Evolutionary conservation across 768 basidiomycete genomes (phyloP).

Genomic region (Sarcomyxa edulis): DNA sequence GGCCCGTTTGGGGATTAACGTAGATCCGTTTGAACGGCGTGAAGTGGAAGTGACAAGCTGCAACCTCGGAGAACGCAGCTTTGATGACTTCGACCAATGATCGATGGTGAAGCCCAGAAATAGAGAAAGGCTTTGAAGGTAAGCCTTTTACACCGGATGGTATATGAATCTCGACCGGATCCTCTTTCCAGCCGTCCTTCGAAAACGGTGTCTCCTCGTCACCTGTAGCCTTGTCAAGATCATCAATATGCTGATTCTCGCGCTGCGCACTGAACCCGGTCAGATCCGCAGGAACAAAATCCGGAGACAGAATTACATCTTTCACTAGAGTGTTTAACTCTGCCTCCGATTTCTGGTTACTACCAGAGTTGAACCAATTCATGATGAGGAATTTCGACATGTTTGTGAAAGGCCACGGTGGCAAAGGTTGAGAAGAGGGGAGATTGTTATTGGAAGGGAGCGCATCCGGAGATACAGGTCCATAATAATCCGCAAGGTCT

Average conservation of each 20-base stretch:
- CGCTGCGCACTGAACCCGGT: slow-evolving; percentile 10
- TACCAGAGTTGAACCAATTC: slow-evolving; percentile 23
- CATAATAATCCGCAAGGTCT: slow-evolving; percentile 11
- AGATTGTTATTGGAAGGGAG: too few relatives aligned
- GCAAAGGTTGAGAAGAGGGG: too few relatives aligned
- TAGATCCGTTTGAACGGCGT: slow-evolving; percentile 17
- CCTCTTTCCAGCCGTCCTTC: slow-evolving; percentile 8
- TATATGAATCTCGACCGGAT: slow-evolving; percentile 19
- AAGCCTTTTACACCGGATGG: slow-evolving; percentile 15
- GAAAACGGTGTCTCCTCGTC: slow-evolving; percentile 7
- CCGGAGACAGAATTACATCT: slow-evolving; percentile 14
- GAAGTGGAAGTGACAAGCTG: slow-evolving; percentile 13
- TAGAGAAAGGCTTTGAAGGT: slow-evolving; percentile 12
- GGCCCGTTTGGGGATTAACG: slow-evolving; percentile 14
- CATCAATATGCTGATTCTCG: slow-evolving; percentile 13
- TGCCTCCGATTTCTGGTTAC: slow-evolving; percentile 16
- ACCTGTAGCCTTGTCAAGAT: slow-evolving; percentile 1
- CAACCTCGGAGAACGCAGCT: slow-evolving; percentile 11
- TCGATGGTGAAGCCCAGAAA: slow-evolving; percentile 21
- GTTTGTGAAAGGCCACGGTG: slow-evolving; percentile 18
- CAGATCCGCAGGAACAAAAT: slow-evolving; percentile 16
- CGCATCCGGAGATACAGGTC: too few relatives aligned
- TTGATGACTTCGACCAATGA: slow-evolving; percentile 18
- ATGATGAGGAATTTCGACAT: slow-evolving; percentile 16
- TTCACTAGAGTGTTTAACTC: slow-evolving; percentile 20